Conservation (phyloP, 2,329 filamentous ascomycete species). For the Pyrenophora seminiperda region DNA sequence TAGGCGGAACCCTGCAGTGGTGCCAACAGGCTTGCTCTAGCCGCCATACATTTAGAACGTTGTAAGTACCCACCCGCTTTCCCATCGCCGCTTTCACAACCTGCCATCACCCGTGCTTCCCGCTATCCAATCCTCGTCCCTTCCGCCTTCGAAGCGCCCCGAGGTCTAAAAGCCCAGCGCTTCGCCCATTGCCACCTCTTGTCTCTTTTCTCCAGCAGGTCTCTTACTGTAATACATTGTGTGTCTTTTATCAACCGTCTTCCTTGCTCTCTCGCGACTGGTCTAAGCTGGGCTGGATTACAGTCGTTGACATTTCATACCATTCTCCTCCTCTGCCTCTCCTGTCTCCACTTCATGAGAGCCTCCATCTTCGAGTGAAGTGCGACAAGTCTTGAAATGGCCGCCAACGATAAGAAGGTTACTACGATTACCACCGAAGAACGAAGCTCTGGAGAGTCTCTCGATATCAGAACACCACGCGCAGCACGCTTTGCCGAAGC, state of each 20-base stretch:
- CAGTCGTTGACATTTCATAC: slow-evolving; percentile 42
- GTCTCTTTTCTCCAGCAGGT: slow-evolving; percentile 48
- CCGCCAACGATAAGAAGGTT: slow-evolving; percentile 53
- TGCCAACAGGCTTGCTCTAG: slow-evolving; percentile 40
- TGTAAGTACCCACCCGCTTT: slow-evolving; percentile 49
- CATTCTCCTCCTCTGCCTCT: slow-evolving; percentile 25
- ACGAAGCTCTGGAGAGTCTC: slow-evolving; percentile 50
- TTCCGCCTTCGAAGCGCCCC: slow-evolving; percentile 45
- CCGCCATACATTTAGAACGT: slow-evolving; percentile 46
- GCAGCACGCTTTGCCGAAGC: slow-evolving; percentile 82
- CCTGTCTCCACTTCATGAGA: slow-evolving; percentile 37
- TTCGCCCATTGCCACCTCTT: slow-evolving; percentile 42
- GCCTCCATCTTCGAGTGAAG: slow-evolving; percentile 40
- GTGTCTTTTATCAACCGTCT: slow-evolving; percentile 39
- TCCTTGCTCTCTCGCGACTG: slow-evolving; percentile 36
- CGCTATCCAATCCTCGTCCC: slow-evolving; percentile 36
- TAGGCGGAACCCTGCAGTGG: slow-evolving; percentile 37
- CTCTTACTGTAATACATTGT: slow-evolving; percentile 50
- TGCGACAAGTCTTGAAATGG: slow-evolving; percentile 50
- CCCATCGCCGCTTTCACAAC: slow-evolving; percentile 42
- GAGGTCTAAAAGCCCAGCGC: slow-evolving; percentile 49
- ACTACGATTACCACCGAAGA: slow-evolving; percentile 49
- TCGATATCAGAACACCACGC: slow-evolving; percentile 66
- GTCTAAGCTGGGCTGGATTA: slow-evolving; percentile 48
- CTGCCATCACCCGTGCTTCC: slow-evolving; percentile 35